Percentiles rank a stretch among this genome's conserved stretches.
These are phyloP conservation scores for Claviceps purpurea DNA, from an alignment of 2,329 filamentous ascomycete genomes.

Conservation along the genomic window DNA sequence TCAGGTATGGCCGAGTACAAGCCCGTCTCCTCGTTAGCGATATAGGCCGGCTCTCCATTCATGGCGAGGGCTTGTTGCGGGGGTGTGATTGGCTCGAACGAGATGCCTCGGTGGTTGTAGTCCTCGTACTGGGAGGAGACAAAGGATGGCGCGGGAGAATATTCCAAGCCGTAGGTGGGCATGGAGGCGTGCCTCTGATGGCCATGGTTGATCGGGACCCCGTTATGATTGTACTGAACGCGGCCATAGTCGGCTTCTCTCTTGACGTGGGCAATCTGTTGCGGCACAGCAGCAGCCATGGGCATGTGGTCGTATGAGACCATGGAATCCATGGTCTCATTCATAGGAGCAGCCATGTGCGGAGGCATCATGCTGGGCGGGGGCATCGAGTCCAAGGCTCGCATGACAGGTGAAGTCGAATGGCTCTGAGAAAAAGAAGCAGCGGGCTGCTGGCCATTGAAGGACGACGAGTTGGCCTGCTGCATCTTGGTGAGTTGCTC, in stretches of 20 bases:
- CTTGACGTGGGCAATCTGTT: constrained; percentile 59
- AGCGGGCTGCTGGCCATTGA: constrained; percentile 59
- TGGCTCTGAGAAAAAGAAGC: constrained; percentile 61
- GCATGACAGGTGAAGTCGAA: constrained; percentile 76
- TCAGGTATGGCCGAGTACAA: constrained; percentile 93
- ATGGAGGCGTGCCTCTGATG: constrained; percentile 97
- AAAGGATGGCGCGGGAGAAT: constrained; percentile 94
- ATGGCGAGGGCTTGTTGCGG: constrained; percentile 79
- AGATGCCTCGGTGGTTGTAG: constrained; percentile 91
- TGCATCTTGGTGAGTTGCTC: constrained; percentile 99
- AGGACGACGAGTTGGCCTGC: constrained; percentile 95
- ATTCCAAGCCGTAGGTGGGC: constrained; percentile 88
- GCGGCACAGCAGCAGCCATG: constrained; percentile 56
- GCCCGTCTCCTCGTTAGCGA: constrained; percentile 94
- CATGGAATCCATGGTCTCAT: constrained; percentile 59
- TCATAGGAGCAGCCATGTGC: constrained; percentile 37
- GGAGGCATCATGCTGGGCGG: constrained; percentile 68
- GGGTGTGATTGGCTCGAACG: constrained; percentile 92
- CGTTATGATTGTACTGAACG: constrained; percentile 84
- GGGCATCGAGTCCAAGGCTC: constrained; percentile 87
- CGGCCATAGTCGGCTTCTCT: constrained; percentile 74
- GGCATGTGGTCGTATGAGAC: constrained; percentile 54
- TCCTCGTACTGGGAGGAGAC: constrained; percentile 98
- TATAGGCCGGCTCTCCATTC: constrained; percentile 83
- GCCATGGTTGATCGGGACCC: constrained; percentile 66